Conservation (phyloP, 805 yeast species). For the Wickerhamiella brachini region DNA sequence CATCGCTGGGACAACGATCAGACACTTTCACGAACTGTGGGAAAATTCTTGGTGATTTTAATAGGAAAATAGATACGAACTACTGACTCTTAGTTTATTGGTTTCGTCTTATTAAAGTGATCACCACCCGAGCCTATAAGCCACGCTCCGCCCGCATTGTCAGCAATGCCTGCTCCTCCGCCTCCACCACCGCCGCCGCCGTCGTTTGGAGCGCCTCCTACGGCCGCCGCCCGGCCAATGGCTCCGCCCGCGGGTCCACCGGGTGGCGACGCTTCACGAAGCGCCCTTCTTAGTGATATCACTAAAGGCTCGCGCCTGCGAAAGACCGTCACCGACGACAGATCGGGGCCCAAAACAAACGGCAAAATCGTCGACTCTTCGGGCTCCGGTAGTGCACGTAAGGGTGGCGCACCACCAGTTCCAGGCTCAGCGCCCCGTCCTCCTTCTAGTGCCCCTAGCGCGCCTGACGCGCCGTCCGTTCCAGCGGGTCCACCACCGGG, state of each 20-base stretch:
- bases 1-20: not conserved
- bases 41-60: too few species aligned
- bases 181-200: conserved; percentile 4
- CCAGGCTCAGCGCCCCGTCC: conserved; percentile 6
- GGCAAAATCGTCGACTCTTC: conserved; percentile 25
- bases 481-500: not conserved
- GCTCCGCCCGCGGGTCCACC: not conserved
- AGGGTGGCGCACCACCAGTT: conserved; percentile 13
- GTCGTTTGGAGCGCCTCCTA: not conserved
- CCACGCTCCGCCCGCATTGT: not conserved
- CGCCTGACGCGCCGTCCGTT: conserved; percentile 9
- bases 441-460: conserved; percentile 8
- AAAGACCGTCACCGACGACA: conserved; percentile 49
- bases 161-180: conserved; percentile 2
- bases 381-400: conserved; percentile 9
- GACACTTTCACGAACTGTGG: not conserved
- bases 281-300: conserved; percentile 61
- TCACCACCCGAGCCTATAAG: too few species aligned
- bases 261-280: conserved; percentile 3
- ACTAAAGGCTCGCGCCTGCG: conserved; percentile 52
- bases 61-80: too few species aligned
- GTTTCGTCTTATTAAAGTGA: too few species aligned
- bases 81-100: too few species aligned
- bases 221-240: not conserved
- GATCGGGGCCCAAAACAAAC: conserved; percentile 46